Evolutionary conservation across 306 rosid genomes (phyloP).

Genomic region (Sindora glabra): DNA sequence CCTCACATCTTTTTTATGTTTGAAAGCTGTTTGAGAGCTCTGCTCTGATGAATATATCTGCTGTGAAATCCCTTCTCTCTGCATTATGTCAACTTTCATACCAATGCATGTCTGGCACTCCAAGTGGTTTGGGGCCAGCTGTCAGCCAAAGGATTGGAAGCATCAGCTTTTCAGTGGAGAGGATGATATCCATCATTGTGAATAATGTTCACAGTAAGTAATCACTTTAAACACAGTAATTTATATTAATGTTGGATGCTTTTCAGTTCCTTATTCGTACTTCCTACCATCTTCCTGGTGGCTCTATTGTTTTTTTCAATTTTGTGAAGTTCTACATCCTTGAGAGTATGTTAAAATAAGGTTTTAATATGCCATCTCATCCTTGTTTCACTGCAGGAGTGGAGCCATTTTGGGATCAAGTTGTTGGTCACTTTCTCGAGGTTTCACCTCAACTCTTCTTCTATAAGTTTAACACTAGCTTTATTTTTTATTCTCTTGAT

Average conservation of each 20-base stretch:
- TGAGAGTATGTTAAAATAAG: background rate
- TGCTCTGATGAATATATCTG: constrained; percentile 81
- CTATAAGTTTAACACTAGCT: constrained; percentile 7
- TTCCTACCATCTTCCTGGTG: background rate
- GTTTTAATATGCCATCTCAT: background rate
- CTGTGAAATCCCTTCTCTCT: constrained; percentile 86
- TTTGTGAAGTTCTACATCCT: background rate
- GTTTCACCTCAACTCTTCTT: constrained; percentile 24
- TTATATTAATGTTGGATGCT: constrained; percentile 7
- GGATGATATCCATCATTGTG: constrained; percentile 88
- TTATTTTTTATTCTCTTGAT: constrained; percentile 21
- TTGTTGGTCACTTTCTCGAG: constrained; percentile 86
- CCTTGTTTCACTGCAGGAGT: constrained; percentile 51
- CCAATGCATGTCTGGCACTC: constrained; percentile 57
- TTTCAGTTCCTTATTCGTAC: background rate
- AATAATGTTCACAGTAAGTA: constrained; percentile 92
- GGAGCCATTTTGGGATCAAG: constrained; percentile 92
- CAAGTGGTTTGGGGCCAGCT: constrained; percentile 59
- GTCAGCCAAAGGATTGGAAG: constrained; percentile 79
- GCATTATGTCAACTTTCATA: constrained; percentile 88
- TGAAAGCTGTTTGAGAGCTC: constrained; percentile 92
- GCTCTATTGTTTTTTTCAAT: constrained; percentile 9
- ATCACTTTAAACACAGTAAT: constrained; percentile 8
- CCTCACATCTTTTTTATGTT: constrained; percentile 22
- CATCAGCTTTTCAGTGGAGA: constrained; percentile 84